Evolutionary conservation across 805 yeast species (phyloP), one percentile per base, ranked within the genome.

Genomic region (Metschnikowia vanudenii): DNA sequence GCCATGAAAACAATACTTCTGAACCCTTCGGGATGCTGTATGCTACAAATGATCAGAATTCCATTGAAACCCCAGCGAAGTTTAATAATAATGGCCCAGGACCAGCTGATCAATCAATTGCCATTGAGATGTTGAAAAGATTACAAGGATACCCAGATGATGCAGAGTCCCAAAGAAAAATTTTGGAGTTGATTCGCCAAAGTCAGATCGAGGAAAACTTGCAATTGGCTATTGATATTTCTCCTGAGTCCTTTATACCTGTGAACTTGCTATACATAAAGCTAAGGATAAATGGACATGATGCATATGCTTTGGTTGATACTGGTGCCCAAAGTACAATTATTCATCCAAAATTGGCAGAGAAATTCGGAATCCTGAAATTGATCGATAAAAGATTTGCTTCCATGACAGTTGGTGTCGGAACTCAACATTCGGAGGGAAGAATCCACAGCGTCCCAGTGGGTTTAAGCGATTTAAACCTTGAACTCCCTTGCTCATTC

Each of bases 241-340:
- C 92, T 4, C 99, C 99, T 0, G 99, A 94, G 63, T 76, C 87
- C 31, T 94, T 94, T 67, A 84, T 90, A 0, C 66, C 77, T 0
- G 95, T 92, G 3, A 79, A 79, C 28, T 90, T 94, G 96, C 75
- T 94, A 33, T 92, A 84, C 65, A 81, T 94, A 13, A 75, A 82
- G 46, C 74, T 89, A 34, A 84, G 80, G 54, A 84, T 92, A 31
- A 91, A 94, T 58, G 92, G 94, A 1, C 73, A 76, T 38, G 82
- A 84, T 18, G 85, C 90, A 2, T 88, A 88, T 62, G 98, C 98
- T 0, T 89, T 94, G 70, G 96, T 94, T 4, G 99, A 94, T 63
- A 82, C 97, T 0, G 99, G 99, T 2, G 98, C 99, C 0, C 97
- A 90, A 64, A 73, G 81, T 24, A 90, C 99, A 0, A 84, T 94